Conservation (phyloP, 495 filamentous ascomycete species). For the Xylona heveae region DNA sequence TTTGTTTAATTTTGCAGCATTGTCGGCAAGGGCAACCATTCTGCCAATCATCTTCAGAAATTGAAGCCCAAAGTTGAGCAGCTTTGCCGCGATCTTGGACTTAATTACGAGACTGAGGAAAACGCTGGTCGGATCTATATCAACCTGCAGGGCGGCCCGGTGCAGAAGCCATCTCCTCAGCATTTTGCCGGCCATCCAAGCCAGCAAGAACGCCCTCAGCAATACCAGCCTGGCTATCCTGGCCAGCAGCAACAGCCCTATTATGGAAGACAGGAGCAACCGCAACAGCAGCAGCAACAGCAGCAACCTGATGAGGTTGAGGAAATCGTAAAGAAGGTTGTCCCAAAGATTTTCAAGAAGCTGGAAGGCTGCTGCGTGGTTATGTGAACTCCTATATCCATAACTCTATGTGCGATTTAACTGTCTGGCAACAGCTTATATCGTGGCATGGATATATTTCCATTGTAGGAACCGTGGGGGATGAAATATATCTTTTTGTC, state of each 20-base stretch:
- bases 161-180: conserved; percentile 26
- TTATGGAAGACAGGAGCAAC: background rate
- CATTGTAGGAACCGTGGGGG: no score
- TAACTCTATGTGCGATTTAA: no score
- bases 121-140: conserved; percentile 74
- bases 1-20: conserved; percentile 27
- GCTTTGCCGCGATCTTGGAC: conserved; percentile 58
- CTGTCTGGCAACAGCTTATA: no score
- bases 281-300: conserved; percentile 14
- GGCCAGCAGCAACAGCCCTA: background rate
- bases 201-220: conserved; percentile 5
- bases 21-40: conserved; percentile 90
- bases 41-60: conserved; percentile 55
- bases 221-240: conserved; percentile 13
- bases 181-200: conserved; percentile 9
- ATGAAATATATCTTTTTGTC: no score
- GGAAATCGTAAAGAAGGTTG: conserved; percentile 35
- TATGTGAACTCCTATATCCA: conserved; percentile 54
- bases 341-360: conserved; percentile 38
- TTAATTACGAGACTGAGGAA: conserved; percentile 64
- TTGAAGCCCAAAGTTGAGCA: conserved; percentile 80
- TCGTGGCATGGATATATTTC: no score
- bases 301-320: conserved; percentile 40
- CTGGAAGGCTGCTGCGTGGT: conserved; percentile 54
- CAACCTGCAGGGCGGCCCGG: conserved; percentile 38